Evolutionary conservation across 2,329 filamentous ascomycete genomes (phyloP), one percentile per base, ranked within the genome.

Genomic region (Meredithiella fracta): DNA sequence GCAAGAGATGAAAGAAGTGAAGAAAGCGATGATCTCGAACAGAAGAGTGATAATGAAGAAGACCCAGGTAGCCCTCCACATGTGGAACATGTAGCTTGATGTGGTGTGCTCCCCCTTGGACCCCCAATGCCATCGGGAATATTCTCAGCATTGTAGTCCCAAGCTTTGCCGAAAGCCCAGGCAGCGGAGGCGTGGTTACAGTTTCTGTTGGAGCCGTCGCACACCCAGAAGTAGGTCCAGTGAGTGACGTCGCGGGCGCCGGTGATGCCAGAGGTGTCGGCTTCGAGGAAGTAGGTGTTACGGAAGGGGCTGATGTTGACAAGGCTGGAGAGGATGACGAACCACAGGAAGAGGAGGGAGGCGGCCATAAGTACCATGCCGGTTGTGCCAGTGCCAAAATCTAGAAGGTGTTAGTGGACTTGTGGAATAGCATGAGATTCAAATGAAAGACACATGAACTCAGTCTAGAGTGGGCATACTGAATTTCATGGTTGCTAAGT

Each of bases 151-250:
- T 72, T 63, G 2, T 67, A 68, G 20, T 76, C 64, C 80, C 79
- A 83, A 37, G 78, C 92, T 67, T 82, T 85, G 75, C 86, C 74
- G 74, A 92, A 65, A 69, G 87, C 70, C 66, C 83, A 63, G 68
- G 82, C 84, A 20, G 82, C 74, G 17, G 79, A 75, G 2, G 78
- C 67, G 1, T 64, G 64, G 59, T 80, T 77, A 69, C 88, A 96
- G 68, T 85, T 70, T 53, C 72, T 73, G 65, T 82, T 78, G 60
- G 70, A 71, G 29, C 72, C 72, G 54, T 82, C 79, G 70, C 90
- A 94, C 60, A 94, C 73, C 67, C 86, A 83, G 74, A 94, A 92
- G 70, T 85, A 94, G 37, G 89, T 94, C 91, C 91, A 97, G 70
- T 91, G 82, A 11, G 87, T 83, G 17, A 76, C 63, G 53, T 73